Evolutionary conservation across 352 stramenopile species (phyloP).

Genomic region (Phytophthora tubulina): DNA sequence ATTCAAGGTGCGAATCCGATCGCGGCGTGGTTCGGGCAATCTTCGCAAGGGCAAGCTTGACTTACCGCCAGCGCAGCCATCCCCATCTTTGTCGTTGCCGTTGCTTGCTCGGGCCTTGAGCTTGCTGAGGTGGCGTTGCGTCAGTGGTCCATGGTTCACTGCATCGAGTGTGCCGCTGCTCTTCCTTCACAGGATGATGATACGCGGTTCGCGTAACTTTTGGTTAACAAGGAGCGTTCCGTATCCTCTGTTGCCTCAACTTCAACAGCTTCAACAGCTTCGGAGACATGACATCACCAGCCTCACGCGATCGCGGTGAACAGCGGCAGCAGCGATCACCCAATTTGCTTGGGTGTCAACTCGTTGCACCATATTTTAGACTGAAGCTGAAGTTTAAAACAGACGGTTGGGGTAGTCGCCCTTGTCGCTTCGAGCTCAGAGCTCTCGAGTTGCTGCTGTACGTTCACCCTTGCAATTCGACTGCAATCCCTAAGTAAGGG

Average conservation of each 20-base stretch:
- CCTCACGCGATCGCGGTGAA: slow-evolving; percentile 17
- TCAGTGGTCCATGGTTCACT: slow-evolving; percentile 2
- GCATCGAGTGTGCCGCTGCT: slow-evolving; percentile 8
- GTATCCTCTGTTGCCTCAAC: not conserved
- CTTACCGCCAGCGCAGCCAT: slow-evolving; percentile 26
- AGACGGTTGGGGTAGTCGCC: not conserved
- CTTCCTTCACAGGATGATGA: not conserved
- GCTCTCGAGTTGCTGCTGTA: not conserved
- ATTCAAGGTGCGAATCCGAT: not conserved
- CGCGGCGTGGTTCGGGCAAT: not conserved
- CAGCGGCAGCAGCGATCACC: not conserved
- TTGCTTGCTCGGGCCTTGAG: slow-evolving; percentile 24
- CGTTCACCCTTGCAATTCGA: not conserved
- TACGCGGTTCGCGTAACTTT: no score
- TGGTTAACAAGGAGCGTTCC: not conserved
- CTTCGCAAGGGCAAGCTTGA: slow-evolving; percentile 9
- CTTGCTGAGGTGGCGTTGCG: slow-evolving; percentile 23
- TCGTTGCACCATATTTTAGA: slow-evolving; percentile 9
- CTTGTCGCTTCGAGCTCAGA: not conserved
- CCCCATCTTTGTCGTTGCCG: slow-evolving; percentile 26
- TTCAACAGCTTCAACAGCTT: slow-evolving; percentile 2
- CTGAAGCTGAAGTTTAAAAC: slow-evolving; percentile 15
- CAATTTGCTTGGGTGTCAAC: slow-evolving; percentile 4
- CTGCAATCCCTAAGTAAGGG: not conserved
- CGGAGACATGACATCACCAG: slow-evolving; percentile 8